Base-by-base conservation (phyloP, 345 rosid species). In the Gossypium rotundifolium region DNA sequence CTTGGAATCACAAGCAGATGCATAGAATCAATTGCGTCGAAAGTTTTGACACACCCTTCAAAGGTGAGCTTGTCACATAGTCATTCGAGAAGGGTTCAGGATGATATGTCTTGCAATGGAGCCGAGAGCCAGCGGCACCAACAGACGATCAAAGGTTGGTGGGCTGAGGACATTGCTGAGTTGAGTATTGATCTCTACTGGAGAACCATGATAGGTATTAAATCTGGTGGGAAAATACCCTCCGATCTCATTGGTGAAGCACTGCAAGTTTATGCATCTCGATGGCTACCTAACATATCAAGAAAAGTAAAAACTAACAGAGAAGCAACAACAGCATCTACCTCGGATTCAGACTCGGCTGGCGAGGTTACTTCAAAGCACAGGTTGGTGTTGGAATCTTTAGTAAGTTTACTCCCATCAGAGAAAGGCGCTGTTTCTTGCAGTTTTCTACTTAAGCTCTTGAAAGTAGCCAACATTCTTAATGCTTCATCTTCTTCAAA, bases 81-180 rank as follows among this genome's bases (percentile, higher is more conserved):
- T 72, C 87, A 91, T 62, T 93, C 99, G 3, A 88, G 96, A 33
- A 83, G 98, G 54, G 93, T 79, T 14, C 87, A 89, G 70, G 99
- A 91, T 16, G 93, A 87, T 72, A 74, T 82, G 8, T 81, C 86
- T 2, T 95, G 88, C 29, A 87, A 88, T 65, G 97, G 93, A 60
- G 52, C 82, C 3, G 91, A 82, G 80, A 83, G 89, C 82, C 89
- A 70, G 74, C 81, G 83, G 81, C 81, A 51, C 71, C 85, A 79
- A 18, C 80, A 81, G 42, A 60, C 80, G 7, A 73, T 70, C 63
- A 90, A 82, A 74, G 95, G 92, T 13, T 95, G 98, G 99, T 95
- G 98, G 99, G 99, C 91, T 68, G 93, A 95, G 78, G 99, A 95
- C 76, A 82, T 95, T 27, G 97, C 98, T 1, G 99, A 95, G 81